Evolutionary conservation across 129 eudicot species (phyloP).

Genomic region (Glebionis coronaria): DNA sequence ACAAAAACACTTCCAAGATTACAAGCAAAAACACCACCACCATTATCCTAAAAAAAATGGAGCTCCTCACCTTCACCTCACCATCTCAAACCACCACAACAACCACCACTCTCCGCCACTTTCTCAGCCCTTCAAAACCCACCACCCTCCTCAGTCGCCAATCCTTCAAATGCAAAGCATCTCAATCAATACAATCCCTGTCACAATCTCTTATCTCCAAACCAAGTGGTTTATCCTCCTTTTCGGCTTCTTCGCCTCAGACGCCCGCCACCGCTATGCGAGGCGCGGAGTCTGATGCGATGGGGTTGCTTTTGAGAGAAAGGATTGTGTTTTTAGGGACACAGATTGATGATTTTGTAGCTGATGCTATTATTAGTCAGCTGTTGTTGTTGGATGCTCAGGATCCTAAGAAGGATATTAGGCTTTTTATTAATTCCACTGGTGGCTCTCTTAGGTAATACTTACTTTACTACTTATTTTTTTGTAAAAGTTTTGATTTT

Average conservation of each 20-base stretch:
- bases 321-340: constrained; percentile 80
- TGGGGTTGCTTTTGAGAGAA: constrained; percentile 76
- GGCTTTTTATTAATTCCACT: constrained; percentile 75
- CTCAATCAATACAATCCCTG: too few species aligned
- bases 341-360: constrained; percentile 77
- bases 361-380: constrained; percentile 92
- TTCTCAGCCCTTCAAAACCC: too few species aligned
- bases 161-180: constrained; percentile 36
- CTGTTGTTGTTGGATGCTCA: constrained; percentile 83
- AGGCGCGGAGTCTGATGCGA: constrained; percentile 66
- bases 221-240: background rate
- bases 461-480: too few species aligned
- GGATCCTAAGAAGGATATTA: constrained; percentile 70
- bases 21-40: too few species aligned
- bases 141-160: background rate
- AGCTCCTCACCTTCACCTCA: too few species aligned
- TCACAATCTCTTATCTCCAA: constrained; percentile 19
- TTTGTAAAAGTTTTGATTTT: background rate
- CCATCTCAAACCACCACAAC: too few species aligned
- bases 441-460: constrained; percentile 84
- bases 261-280: constrained; percentile 65
- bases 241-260: constrained; percentile 49
- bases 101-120: too few species aligned
- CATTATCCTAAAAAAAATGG: too few species aligned
- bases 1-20: too few species aligned